phyloP scores from a whole-genome alignment of 768 basidiomycete genomes.

The Auricularia sp. region DNA sequence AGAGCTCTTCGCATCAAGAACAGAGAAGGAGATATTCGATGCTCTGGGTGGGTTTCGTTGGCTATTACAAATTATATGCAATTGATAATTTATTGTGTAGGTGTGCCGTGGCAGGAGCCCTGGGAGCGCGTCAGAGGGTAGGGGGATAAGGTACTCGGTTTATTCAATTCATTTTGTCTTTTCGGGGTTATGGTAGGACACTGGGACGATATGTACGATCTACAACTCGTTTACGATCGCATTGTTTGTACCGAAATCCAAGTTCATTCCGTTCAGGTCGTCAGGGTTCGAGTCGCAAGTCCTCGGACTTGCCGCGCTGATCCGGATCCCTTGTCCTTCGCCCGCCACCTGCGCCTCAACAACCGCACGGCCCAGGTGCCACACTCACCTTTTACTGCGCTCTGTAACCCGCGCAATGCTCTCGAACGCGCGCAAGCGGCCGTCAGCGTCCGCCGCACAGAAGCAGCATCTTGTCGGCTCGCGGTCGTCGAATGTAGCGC shows the following conservation, averaged over 20 bases:
- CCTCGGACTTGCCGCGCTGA: not conserved
- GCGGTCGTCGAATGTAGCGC: not conserved
- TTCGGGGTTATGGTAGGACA: no score
- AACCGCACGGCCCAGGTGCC: not conserved
- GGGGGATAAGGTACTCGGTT: not conserved
- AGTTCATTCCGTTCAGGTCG: not conserved
- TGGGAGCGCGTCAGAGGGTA: slow-evolving; percentile 52
- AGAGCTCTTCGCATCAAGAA: slow-evolving; percentile 64
- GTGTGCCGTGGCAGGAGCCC: slow-evolving; percentile 76
- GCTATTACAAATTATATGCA: no score
- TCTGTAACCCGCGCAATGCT: not conserved
- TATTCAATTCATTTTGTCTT: not conserved
- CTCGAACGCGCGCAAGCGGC: not conserved
- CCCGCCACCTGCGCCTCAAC: not conserved
- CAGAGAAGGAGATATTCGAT: slow-evolving; percentile 78
- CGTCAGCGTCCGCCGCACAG: not conserved
- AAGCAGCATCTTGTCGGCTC: not conserved
- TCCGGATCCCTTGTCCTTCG: not conserved
- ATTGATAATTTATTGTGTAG: slow-evolving; percentile 15
- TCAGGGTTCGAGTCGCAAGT: not conserved
- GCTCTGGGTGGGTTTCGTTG: slow-evolving; percentile 39
- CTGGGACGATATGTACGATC: no score
- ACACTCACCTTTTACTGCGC: no score
- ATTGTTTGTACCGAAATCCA: not conserved
- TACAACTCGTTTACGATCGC: not conserved